These are phyloP conservation scores for Metschnikowia noctiluminum DNA, from an alignment of 805 yeast genomes.

Conservation along the genomic window DNA sequence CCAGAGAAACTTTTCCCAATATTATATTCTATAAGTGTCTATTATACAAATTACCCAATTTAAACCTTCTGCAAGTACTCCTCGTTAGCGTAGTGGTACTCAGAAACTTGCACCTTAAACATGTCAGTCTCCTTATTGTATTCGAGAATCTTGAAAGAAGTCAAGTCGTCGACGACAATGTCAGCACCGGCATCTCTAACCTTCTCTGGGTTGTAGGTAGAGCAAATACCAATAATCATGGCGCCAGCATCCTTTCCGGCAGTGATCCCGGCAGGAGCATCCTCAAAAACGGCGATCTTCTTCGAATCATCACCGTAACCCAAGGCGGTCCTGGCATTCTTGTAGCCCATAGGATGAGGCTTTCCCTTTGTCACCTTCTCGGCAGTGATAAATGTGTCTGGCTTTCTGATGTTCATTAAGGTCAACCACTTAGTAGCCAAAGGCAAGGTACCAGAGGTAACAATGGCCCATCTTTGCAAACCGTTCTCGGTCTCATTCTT, in stretches of 20 bases:
- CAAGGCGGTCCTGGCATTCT: slow-evolving; percentile 49
- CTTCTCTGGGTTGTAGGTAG: slow-evolving; percentile 67
- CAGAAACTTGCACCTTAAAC: slow-evolving; percentile 39
- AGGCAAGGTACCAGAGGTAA: slow-evolving; percentile 76
- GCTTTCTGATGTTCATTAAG: slow-evolving; percentile 56
- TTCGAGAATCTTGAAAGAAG: slow-evolving; percentile 54
- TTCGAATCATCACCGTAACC: slow-evolving; percentile 35
- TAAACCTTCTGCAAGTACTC: slow-evolving; percentile 30
- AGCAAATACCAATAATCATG: slow-evolving; percentile 76
- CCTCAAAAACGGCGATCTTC: slow-evolving; percentile 72
- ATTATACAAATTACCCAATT: slow-evolving; percentile 6
- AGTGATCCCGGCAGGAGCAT: slow-evolving; percentile 82
- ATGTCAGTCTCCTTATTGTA: slow-evolving; percentile 45
- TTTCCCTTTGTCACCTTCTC: slow-evolving; percentile 76
- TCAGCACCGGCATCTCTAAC: slow-evolving; percentile 77
- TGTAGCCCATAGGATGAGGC: slow-evolving; percentile 85
- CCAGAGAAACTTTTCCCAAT: too few species aligned
- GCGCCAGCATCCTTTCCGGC: slow-evolving; percentile 87
- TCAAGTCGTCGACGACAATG: slow-evolving; percentile 73
- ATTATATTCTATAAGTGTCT: slow-evolving; percentile 7
- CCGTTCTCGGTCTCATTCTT: slow-evolving; percentile 39
- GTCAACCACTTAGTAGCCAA: slow-evolving; percentile 79
- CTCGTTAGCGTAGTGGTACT: slow-evolving; percentile 43
- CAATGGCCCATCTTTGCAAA: slow-evolving; percentile 74
- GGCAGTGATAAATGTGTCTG: slow-evolving; percentile 78